A percentile compares a stretch with the other conserved stretches of the same genome.
Evolutionary conservation across 768 basidiomycete species (phyloP).

Genomic region (Rossbeevera mucosa): DNA sequence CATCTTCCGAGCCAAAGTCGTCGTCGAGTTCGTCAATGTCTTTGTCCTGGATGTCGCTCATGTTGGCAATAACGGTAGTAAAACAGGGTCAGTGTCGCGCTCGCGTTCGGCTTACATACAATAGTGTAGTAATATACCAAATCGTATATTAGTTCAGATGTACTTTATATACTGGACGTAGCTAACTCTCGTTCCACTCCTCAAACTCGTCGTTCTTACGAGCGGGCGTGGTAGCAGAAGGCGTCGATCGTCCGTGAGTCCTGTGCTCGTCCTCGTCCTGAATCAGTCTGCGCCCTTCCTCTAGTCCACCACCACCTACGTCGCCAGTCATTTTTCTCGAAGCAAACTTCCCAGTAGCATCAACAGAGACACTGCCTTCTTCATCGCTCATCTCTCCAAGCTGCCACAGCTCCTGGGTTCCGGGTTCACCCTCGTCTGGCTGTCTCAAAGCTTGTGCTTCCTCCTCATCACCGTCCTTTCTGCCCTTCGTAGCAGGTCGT

Average conservation of each 20-base stretch:
- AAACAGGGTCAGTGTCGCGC: neutral
- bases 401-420: conserved; percentile 50
- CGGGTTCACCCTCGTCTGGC: conserved; percentile 37
- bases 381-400: conserved; percentile 71
- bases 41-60: conserved; percentile 24
- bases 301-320: conserved; percentile 6
- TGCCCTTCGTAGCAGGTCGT: conserved; percentile 22
- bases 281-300: conserved; percentile 44
- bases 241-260: conserved; percentile 30
- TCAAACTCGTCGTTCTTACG: conserved; percentile 30
- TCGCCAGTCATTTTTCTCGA: conserved; percentile 16
- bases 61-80: conserved; percentile 16
- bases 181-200: conserved; percentile 24
- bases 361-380: conserved; percentile 45
- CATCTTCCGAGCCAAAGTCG: conserved; percentile 38
- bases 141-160: neutral
- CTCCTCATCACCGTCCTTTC: conserved; percentile 24
- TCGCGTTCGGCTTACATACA: neutral
- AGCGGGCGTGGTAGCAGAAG: conserved; percentile 36
- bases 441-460: conserved; percentile 33
- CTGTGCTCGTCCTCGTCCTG: conserved; percentile 32
- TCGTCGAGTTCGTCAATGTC: conserved; percentile 49
- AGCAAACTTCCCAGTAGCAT: conserved; percentile 32
- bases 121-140: too few relatives aligned
- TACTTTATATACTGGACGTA: neutral